phyloP scores from a whole-genome alignment of 2,329 filamentous ascomycete species.

The Arthrobotrys iridis region DNA sequence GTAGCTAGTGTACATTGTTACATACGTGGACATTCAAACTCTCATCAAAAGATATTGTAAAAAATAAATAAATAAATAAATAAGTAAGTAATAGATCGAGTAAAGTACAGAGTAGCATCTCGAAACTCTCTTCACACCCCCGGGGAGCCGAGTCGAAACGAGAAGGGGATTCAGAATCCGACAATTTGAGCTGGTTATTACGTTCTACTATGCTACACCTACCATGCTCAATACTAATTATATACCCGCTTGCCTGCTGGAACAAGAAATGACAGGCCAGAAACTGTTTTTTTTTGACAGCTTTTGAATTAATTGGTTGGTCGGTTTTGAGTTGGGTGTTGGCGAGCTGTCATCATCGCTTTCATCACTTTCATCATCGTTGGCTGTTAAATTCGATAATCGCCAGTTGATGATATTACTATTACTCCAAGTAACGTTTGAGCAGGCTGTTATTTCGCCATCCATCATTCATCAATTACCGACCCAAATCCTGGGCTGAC shows the following conservation, averaged over 20 bases:
- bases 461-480: conserved; percentile 24
- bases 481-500: neutral
- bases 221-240: no score
- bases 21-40: no score
- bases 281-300: no score
- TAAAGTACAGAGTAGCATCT: neutral
- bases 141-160: conserved; percentile 25
- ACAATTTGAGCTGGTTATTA: conserved; percentile 36
- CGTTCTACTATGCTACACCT: conserved; percentile 18
- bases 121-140: conserved; percentile 5
- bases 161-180: conserved; percentile 25
- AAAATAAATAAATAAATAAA: no score
- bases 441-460: conserved; percentile 12
- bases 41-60: no score
- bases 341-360: no score
- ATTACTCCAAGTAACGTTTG: no score
- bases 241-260: no score
- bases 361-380: neutral
- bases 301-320: no score
- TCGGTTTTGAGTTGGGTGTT: no score
- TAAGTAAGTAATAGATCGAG: neutral
- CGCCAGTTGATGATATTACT: neutral
- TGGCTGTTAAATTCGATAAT: neutral
- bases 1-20: neutral
- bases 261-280: no score